Conservation (phyloP, 164 flowering plant genomes). For the Nelumbo lutea region DNA sequence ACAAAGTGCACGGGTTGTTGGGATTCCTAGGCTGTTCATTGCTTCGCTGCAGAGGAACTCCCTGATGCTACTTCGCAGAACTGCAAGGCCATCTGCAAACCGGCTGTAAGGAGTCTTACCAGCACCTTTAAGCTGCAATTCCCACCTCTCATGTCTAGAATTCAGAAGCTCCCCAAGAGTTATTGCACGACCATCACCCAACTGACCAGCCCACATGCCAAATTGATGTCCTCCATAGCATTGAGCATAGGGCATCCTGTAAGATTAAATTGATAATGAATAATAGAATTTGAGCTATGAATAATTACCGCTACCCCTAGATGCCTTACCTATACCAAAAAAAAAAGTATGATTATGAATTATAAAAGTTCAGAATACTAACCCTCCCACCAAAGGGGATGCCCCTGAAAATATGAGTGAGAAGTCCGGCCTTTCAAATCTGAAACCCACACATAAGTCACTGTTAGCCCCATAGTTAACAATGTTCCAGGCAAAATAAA, state of each 20-base stretch:
- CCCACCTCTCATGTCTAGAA: constrained; percentile 85
- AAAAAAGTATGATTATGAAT: too few relatives aligned
- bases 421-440: constrained; percentile 88
- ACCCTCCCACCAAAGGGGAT: constrained; percentile 71
- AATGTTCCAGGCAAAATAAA: neutral
- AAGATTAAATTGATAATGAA: neutral
- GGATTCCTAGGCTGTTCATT: constrained; percentile 87
- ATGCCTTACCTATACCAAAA: too few relatives aligned
- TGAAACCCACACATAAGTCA: constrained; percentile 27
- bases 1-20: constrained; percentile 95
- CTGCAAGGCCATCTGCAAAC: constrained; percentile 99
- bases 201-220: constrained; percentile 99
- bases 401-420: constrained; percentile 82
- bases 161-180: constrained; percentile 88
- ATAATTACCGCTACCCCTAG: too few relatives aligned
- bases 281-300: too few relatives aligned
- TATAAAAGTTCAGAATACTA: constrained; percentile 24
- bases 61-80: constrained; percentile 91
- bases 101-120: constrained; percentile 99
- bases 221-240: constrained; percentile 99
- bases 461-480: constrained; percentile 1
- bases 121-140: constrained; percentile 95
- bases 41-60: constrained; percentile 99
- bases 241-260: constrained; percentile 88
- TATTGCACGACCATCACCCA: constrained; percentile 98